phyloP scores from a whole-genome alignment of 345 rosid species.

The Pistacia atlantica region DNA sequence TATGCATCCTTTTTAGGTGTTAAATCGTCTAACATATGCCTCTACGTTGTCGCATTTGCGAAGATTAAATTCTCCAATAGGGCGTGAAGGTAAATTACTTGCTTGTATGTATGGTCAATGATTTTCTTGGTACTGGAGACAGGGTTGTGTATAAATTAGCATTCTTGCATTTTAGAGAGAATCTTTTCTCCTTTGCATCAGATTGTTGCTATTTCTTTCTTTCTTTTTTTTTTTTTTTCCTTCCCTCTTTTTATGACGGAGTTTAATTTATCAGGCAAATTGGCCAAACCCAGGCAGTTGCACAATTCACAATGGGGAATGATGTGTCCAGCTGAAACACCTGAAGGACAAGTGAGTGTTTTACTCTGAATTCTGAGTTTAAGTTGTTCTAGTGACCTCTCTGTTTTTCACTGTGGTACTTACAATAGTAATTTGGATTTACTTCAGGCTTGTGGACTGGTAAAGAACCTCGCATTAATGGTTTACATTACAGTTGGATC shows the following conservation, averaged over 20 bases:
- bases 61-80: conserved; percentile 96
- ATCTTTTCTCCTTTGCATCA: not conserved
- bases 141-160: not conserved
- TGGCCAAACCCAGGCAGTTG: conserved; percentile 97
- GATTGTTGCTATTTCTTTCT: not conserved
- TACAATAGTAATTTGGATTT: conserved; percentile 12
- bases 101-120: conserved; percentile 1
- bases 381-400: conserved; percentile 1
- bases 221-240: not conserved
- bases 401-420: not conserved
- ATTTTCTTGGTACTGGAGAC: not conserved
- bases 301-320: conserved; percentile 99
- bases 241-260: conserved; percentile 16
- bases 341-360: conserved; percentile 92
- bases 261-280: conserved; percentile 60
- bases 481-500: conserved; percentile 97
- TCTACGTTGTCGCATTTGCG: conserved; percentile 95
- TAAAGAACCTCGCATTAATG: conserved; percentile 97
- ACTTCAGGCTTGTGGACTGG: conserved; percentile 91
- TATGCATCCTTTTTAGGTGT: conserved; percentile 49
- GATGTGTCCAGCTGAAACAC: conserved; percentile 99
- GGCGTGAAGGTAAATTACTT: conserved; percentile 84
- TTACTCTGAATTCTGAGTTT: conserved; percentile 11
- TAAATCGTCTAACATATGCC: conserved; percentile 94
- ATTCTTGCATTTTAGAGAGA: conserved; percentile 12